Evolutionary conservation across 768 basidiomycete genomes (phyloP).

Genomic region (Floccularia luteovirens): DNA sequence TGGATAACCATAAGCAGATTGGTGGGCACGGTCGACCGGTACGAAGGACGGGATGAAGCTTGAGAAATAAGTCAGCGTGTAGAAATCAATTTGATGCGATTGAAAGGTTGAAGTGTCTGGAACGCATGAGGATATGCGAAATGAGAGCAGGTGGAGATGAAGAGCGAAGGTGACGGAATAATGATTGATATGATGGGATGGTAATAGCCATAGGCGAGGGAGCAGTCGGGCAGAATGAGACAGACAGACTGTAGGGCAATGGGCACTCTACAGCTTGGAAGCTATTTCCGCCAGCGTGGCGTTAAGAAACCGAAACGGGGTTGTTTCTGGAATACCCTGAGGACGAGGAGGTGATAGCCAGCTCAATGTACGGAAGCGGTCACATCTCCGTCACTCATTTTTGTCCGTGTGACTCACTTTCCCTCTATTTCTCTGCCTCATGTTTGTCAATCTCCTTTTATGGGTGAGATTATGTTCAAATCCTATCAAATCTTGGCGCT

Average conservation of each 20-base stretch:
- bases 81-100: not conserved
- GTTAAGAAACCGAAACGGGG: slow-evolving; percentile 2
- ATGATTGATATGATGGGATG: slow-evolving; percentile 1
- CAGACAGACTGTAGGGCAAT: not conserved
- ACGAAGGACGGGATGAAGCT: slow-evolving; percentile 3
- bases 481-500: not conserved
- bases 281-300: slow-evolving; percentile 11
- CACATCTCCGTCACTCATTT: no score
- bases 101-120: not conserved
- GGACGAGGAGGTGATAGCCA: not conserved
- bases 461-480: no score
- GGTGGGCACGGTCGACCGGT: slow-evolving; percentile 17
- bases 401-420: no score
- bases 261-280: not conserved
- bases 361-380: not conserved
- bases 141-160: slow-evolving; percentile 6
- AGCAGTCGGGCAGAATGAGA: slow-evolving; percentile 1
- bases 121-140: slow-evolving; percentile 4
- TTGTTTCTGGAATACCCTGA: not conserved
- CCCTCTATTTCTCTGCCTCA: no score
- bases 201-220: not conserved
- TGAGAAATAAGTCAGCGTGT: not conserved
- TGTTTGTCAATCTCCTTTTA: no score
- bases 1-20: slow-evolving; percentile 8
- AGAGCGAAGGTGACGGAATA: not conserved